These are phyloP conservation scores for Beauveria brongniartii DNA, from an alignment of 2,329 filamentous ascomycete species.

Conservation along the genomic window DNA sequence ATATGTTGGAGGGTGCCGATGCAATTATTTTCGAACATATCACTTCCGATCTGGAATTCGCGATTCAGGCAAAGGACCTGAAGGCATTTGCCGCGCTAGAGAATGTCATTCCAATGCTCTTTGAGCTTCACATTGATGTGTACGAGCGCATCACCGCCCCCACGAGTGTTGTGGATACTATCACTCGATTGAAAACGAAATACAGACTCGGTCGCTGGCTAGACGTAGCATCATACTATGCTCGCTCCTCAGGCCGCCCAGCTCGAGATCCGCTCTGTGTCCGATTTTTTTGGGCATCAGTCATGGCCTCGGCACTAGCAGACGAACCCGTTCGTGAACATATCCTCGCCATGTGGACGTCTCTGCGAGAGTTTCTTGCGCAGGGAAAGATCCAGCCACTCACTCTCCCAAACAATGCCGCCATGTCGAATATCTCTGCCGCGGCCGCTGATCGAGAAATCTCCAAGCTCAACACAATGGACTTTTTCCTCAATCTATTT, in stretches of 20 bases:
- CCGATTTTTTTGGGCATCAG: constrained; percentile 51
- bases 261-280: constrained; percentile 33
- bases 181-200: constrained; percentile 40
- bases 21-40: constrained; percentile 41
- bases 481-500: constrained; percentile 89
- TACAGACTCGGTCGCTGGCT: constrained; percentile 45
- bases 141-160: constrained; percentile 52
- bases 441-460: constrained; percentile 84
- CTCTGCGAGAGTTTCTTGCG: constrained; percentile 43
- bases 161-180: constrained; percentile 43
- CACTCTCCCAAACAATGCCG: constrained; percentile 70
- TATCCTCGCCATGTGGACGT: constrained; percentile 50
- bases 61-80: not conserved
- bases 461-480: constrained; percentile 87
- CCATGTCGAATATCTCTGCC: constrained; percentile 80
- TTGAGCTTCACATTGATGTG: constrained; percentile 54
- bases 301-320: constrained; percentile 43
- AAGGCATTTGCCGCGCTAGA: constrained; percentile 25
- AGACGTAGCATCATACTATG: constrained; percentile 38
- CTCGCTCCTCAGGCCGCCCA: constrained; percentile 27
- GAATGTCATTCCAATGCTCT: constrained; percentile 46
- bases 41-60: constrained; percentile 32
- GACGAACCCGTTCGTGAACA: constrained; percentile 49
- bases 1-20: constrained; percentile 47
- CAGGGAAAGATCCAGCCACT: constrained; percentile 38